Percentiles rank a stretch among this genome's conserved stretches.
These are phyloP conservation scores for Parastagonospora nodorum DNA, from an alignment of 2,329 filamentous ascomycete genomes.

Conservation along the genomic window DNA sequence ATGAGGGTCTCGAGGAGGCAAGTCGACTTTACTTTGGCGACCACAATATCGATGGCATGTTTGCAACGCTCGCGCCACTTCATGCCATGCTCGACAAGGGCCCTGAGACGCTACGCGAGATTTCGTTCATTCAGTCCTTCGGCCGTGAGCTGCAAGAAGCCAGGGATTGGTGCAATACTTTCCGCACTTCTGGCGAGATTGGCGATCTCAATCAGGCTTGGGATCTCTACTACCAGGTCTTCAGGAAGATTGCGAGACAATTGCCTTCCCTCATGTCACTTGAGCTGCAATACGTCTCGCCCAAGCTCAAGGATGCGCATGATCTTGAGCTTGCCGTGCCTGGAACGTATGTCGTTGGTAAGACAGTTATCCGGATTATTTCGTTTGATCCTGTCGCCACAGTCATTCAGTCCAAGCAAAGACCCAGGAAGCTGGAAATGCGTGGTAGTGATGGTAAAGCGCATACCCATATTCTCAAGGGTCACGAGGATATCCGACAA, in stretches of 20 bases:
- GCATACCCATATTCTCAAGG: constrained; percentile 92
- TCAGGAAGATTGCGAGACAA: constrained; percentile 92
- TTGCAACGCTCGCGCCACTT: constrained; percentile 83
- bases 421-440: constrained; percentile 85
- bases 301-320: constrained; percentile 82
- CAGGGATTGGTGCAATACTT: constrained; percentile 93
- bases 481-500: constrained; percentile 98
- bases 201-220: constrained; percentile 97
- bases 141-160: constrained; percentile 94
- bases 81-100: constrained; percentile 90
- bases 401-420: constrained; percentile 96
- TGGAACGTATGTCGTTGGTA: constrained; percentile 84
- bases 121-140: constrained; percentile 97
- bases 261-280: constrained; percentile 89
- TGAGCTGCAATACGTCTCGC: constrained; percentile 95
- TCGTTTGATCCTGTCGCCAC: constrained; percentile 88
- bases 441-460: constrained; percentile 85
- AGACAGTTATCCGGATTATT: constrained; percentile 80
- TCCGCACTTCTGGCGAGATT: constrained; percentile 83
- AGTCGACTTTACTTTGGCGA: constrained; percentile 97
- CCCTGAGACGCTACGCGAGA: constrained; percentile 90
- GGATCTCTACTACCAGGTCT: constrained; percentile 99
- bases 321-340: constrained; percentile 94
- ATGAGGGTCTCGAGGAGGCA: constrained; percentile 95
- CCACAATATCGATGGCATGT: constrained; percentile 97